Percentiles rank a stretch among this genome's conserved stretches.
Conservation (phyloP, 495 filamentous ascomycete genomes). For the Cryomyces antarcticus region DNA sequence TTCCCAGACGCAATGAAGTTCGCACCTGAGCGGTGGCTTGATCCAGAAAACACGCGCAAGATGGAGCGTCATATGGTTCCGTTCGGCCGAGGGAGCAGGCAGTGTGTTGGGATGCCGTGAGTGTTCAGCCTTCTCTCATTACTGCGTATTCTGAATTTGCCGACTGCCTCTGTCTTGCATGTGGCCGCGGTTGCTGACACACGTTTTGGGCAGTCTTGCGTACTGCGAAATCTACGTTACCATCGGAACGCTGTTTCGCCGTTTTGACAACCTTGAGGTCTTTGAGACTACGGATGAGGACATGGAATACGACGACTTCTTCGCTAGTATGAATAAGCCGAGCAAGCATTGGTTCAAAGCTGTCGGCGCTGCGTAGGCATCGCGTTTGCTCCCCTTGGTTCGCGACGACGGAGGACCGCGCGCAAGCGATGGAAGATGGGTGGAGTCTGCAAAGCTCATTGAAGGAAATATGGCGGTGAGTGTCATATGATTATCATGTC, state of each 20-base stretch:
- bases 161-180: background rate
- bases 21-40: constrained; percentile 28
- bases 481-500: no score
- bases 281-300: background rate
- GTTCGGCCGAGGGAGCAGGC: background rate
- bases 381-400: no score
- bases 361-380: no score
- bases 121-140: background rate
- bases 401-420: no score
- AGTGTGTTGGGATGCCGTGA: constrained; percentile 1
- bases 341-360: no score
- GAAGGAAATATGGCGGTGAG: no score
- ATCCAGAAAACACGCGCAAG: background rate
- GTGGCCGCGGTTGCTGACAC: background rate
- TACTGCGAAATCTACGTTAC: constrained; percentile 19
- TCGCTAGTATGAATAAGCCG: no score
- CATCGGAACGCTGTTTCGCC: constrained; percentile 14
- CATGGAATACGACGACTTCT: no score
- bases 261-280: constrained; percentile 11
- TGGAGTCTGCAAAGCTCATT: no score
- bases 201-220: constrained; percentile 8
- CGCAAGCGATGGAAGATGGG: no score
- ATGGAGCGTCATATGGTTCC: background rate
- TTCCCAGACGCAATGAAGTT: constrained; percentile 25
- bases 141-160: background rate